Base-by-base conservation (phyloP, 2,329 filamentous ascomycete genomes). In the Penicillium brevicompactum region DNA sequence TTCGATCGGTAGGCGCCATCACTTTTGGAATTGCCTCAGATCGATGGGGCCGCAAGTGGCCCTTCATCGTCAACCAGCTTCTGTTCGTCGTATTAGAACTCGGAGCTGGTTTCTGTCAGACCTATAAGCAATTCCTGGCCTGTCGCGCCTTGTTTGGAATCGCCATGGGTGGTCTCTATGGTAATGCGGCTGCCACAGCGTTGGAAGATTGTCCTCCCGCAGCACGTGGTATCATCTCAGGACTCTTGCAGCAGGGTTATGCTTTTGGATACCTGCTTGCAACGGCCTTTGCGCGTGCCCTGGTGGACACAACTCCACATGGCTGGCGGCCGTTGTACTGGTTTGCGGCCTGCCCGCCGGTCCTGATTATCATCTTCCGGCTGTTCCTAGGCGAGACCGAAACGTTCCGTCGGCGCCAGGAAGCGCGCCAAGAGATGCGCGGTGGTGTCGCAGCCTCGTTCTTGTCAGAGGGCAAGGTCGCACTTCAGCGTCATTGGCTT, bases 321-420 rank as follows among this genome's bases (percentile, higher is more conserved):
- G 86, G 82, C 49, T 96, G 92, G 92, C 82, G 92, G 7, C 90
- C 91, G 0, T 79, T 96, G 0, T 96, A 87, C 79, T 96, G 92
- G 91, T 96, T 96, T 71, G 91, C 87, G 11, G 90, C 91, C 5
- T 84, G 87, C 37, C 90, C 90, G 0, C 92, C 92, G 0, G 81
- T 92, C 2, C 72, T 96, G 31, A 88, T 96, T 74, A 96, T 96
- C 68, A 67, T 86, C 51, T 91, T 89, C 79, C 87, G 92, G 32
- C 77, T 93, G 21, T 85, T 82, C 70, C 81, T 96, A 1, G 89
- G 90, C 5, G 92, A 96, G 76, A 96, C 91, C 0, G 76, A 88
- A 44, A 83, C 86, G 1, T 95, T 88, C 74, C 80, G 63, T n/a
- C 65, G 89, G 67, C 85, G 89, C 50, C 81, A 87, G 67, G 81